Conservation (phyloP, 2,329 filamentous ascomycete species). For the Elsinoe ampelina region DNA sequence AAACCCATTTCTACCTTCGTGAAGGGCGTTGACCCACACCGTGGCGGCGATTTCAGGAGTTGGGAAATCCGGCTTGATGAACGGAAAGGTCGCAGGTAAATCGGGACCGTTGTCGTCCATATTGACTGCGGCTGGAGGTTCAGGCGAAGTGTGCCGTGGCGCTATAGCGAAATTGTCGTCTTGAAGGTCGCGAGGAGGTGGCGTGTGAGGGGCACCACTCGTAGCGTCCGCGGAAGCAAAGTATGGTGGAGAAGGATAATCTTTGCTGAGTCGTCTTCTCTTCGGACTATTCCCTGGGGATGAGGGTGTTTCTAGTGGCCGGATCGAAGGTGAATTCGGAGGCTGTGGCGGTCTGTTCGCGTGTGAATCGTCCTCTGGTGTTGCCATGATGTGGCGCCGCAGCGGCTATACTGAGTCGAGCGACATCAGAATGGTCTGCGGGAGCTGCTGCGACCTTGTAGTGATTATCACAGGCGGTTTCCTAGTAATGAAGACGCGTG, state of each 20-base stretch:
- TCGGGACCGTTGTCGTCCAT: not conserved
- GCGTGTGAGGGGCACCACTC: not conserved
- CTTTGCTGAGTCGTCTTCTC: conserved; percentile 4
- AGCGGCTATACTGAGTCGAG: not conserved
- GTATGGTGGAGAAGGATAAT: not conserved
- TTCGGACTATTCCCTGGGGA: not conserved
- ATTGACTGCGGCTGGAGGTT: not conserved
- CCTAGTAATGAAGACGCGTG: not conserved
- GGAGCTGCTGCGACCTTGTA: not conserved
- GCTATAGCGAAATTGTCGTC: not conserved
- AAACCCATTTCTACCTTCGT: too few relatives aligned
- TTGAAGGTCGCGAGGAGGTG: not conserved
- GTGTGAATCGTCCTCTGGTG: not conserved
- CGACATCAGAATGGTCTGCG: not conserved
- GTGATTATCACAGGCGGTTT: not conserved
- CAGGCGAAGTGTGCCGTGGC: not conserved
- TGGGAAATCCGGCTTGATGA: not conserved
- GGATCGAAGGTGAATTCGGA: not conserved
- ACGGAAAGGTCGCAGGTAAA: not conserved
- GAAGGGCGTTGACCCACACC: not conserved
- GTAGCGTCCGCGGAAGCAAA: not conserved
- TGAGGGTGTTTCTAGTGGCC: not conserved
- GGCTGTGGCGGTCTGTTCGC: not conserved
- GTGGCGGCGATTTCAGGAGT: not conserved
- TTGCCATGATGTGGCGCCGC: not conserved